Evolutionary conservation across 2,329 filamentous ascomycete species (phyloP).

Genomic region (Lachnellula hyalina): DNA sequence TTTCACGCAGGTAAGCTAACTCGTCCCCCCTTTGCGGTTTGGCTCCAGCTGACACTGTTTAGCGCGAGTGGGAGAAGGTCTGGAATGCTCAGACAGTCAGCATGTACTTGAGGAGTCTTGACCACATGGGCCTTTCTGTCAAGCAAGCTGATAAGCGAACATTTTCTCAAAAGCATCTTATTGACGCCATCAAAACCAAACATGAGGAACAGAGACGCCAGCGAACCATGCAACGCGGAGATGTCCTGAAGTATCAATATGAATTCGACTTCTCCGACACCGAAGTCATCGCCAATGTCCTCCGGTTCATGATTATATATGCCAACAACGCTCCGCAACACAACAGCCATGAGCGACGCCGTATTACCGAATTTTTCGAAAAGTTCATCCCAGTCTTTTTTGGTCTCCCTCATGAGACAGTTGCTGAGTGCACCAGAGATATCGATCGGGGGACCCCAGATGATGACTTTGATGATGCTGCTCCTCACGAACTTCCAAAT

Average conservation of each 20-base stretch:
- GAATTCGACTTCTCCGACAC: slow-evolving; percentile 68
- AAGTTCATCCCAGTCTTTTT: slow-evolving; percentile 74
- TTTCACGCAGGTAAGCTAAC: slow-evolving; percentile 60
- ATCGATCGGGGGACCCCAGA: slow-evolving; percentile 66
- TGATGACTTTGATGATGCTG: slow-evolving; percentile 62
- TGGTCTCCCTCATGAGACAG: slow-evolving; percentile 64
- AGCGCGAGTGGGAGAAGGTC: slow-evolving; percentile 97
- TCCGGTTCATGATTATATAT: slow-evolving; percentile 59
- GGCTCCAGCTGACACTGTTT: slow-evolving; percentile 6
- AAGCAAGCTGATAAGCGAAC: slow-evolving; percentile 88
- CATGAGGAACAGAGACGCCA: slow-evolving; percentile 83
- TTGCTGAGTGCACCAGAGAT: slow-evolving; percentile 61
- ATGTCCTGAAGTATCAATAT: slow-evolving; percentile 63
- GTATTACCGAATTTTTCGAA: slow-evolving; percentile 70
- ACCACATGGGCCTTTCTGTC: slow-evolving; percentile 90
- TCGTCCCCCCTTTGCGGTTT: slow-evolving; percentile 1
- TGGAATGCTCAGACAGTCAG: slow-evolving; percentile 94
- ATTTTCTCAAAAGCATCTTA: slow-evolving; percentile 83
- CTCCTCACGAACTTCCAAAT: slow-evolving; percentile 66
- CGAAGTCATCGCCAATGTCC: slow-evolving; percentile 58
- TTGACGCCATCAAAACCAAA: slow-evolving; percentile 86
- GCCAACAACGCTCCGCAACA: slow-evolving; percentile 65
- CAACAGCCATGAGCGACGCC: slow-evolving; percentile 66
- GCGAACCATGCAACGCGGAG: slow-evolving; percentile 56
- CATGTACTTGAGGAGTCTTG: slow-evolving; percentile 92